A percentile compares a stretch with the other conserved stretches of the same genome.
These are phyloP conservation scores for Xylariomycetidae sp. DNA, from an alignment of 2,329 filamentous ascomycete genomes.

Conservation along the genomic window DNA sequence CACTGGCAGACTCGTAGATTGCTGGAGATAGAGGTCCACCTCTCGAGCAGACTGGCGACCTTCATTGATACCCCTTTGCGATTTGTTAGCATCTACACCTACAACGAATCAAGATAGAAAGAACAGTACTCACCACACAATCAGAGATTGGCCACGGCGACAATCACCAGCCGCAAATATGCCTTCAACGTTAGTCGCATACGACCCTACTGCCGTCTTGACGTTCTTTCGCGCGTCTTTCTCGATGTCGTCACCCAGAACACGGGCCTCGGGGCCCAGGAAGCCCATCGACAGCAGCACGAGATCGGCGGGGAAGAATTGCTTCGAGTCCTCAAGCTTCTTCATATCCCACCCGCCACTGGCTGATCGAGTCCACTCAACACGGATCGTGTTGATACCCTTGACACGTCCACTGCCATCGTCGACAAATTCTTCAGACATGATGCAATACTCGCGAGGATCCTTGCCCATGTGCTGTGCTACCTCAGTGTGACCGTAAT, in stretches of 20 bases:
- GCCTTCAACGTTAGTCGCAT: constrained; percentile 81
- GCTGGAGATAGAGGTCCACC: constrained; percentile 82
- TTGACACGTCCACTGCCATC: constrained; percentile 84
- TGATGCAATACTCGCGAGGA: constrained; percentile 95
- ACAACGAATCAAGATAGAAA: not conserved
- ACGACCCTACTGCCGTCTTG: constrained; percentile 85
- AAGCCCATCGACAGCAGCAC: constrained; percentile 97
- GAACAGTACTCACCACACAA: constrained; percentile 73
- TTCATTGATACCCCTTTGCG: constrained; percentile 84
- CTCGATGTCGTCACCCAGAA: constrained; percentile 83
- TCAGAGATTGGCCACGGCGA: constrained; percentile 87
- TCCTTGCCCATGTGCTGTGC: constrained; percentile 95
- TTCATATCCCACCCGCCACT: constrained; percentile 98
- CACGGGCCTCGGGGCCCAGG: constrained; percentile 84
- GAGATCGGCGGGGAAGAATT: constrained; percentile 94
- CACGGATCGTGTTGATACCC: constrained; percentile 92
- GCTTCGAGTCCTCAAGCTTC: constrained; percentile 85
- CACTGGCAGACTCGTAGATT: constrained; percentile 74
- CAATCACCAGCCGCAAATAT: constrained; percentile 95
- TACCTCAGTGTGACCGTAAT: constrained; percentile 94
- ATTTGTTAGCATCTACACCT: constrained; percentile 30
- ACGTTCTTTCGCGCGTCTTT: constrained; percentile 92
- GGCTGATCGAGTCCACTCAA: constrained; percentile 90
- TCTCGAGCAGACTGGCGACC: constrained; percentile 89
- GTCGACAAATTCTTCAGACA: constrained; percentile 94